These are phyloP conservation scores for Pestalotiopsis sp. DNA, from an alignment of 2,329 filamentous ascomycete species.

Conservation along the genomic window DNA sequence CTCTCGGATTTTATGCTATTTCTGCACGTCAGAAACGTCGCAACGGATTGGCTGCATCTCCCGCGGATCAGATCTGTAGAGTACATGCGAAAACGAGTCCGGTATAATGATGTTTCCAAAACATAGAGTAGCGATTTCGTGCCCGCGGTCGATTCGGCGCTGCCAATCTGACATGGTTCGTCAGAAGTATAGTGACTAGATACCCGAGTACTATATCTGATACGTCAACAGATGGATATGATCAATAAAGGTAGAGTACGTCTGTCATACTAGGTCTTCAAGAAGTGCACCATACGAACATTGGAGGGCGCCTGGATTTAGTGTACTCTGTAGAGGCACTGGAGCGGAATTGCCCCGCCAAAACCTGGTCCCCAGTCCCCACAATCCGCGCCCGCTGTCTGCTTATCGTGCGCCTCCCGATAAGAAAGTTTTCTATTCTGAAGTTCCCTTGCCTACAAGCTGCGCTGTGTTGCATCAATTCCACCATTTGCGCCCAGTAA, in stretches of 20 bases:
- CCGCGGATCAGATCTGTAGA: too few species aligned
- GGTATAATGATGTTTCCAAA: too few species aligned
- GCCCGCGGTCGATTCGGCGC: too few species aligned
- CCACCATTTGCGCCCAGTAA: not conserved
- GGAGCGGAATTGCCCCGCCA: not conserved
- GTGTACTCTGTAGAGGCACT: not conserved
- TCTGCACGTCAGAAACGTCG: too few species aligned
- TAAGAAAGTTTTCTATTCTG: conserved; percentile 6
- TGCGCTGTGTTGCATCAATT: not conserved
- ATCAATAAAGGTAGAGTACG: not conserved
- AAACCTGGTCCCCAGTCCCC: not conserved
- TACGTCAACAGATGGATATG: not conserved
- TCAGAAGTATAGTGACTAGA: not conserved
- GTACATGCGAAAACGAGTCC: too few species aligned
- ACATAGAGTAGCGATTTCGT: too few species aligned
- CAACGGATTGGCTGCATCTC: too few species aligned
- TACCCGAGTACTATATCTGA: not conserved
- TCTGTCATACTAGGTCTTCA: not conserved
- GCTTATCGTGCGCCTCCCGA: not conserved
- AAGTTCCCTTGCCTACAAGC: conserved; percentile 1
- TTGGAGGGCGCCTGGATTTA: not conserved
- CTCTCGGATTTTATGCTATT: too few species aligned
- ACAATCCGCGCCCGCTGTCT: not conserved
- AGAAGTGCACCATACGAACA: not conserved
- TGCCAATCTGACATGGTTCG: not conserved